Base-by-base conservation (phyloP, 1,284 basidiomycete genomes). In the Ustilago loliicola region DNA sequence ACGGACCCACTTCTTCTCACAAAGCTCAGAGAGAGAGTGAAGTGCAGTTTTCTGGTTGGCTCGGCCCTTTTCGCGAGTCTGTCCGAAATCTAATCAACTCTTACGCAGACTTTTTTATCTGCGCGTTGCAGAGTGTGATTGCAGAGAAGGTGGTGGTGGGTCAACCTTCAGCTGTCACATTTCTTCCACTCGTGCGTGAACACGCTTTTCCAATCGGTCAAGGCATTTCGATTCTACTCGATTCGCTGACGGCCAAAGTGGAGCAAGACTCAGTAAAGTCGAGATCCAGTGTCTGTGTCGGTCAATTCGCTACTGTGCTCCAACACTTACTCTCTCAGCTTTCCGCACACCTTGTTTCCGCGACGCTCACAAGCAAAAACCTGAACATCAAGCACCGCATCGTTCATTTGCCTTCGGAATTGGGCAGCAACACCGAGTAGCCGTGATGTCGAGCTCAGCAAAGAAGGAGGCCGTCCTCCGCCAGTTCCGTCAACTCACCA, bases 381-480 rank as follows among this genome's bases (percentile, higher is more conserved):
- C 45, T 3, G 21, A 9, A 23, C 5, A 9, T 1, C 47, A 34
- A 34, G n/a, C 47, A 25, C 8, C 36, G 27, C 8, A 23, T 17
- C 11, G 8, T 10, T 13, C 47, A 25, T 25, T 17, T 23, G n/a
- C 47, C 1, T 1, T 6, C 21, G 7, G 45, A 9, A 10, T 7
- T n/a, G n/a, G n/a, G n/a, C n/a, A n/a, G 32, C 32, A 34, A 34
- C 32, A 11, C 17, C 9, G 15, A 15, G 13, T 38, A 15, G 36
- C 17, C 40, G 64, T 32, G 21, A 76, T 76, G 77, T 77, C 80
- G 52, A 69, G 62, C 61, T 58, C 76, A n/a, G 75, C 75, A 30
- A 77, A 67, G 54, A 71, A 77, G 48, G 82, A 82, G 47, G 65
- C 77, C 0, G 76, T 60, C 45, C 71, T 72, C n/a, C 77, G 79